Evolutionary conservation across 495 filamentous ascomycete species (phyloP), one percentile per base, ranked within the genome.

Genomic region (Tuber indicum): DNA sequence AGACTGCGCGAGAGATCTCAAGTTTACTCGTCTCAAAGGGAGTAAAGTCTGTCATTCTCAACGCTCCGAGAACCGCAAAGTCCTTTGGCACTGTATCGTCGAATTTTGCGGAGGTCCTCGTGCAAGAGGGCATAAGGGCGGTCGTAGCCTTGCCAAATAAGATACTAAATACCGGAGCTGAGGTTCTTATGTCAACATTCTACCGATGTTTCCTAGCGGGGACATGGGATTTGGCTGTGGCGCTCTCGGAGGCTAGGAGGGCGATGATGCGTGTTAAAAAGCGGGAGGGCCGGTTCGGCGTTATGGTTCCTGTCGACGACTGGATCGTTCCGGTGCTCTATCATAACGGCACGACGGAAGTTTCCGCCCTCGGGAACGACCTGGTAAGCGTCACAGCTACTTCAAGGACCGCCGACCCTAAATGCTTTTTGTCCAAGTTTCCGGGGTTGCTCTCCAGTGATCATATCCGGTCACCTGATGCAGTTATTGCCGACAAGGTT

Each of bases 131-230:
- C 16, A 73, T 75, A 43, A 72, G 78, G 8, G 78, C 73, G 26
- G 73, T 79, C 46, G 47, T 80, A 32, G 69, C 78, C n/a, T 70
- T 80, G 36, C 78, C 78, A 14, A 79, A 75, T 45, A 80, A 76
- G 21, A 58, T 79, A 19, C 14, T 80, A 58, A 75, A 79, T 23
- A 39, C 70, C n/a, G 78, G 75, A 44, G 74, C 47, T 42, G 77
- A 80, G 44, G 32, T 75, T 72, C 74, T 80, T 47, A 79, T 79
- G 45, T 75, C 77, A 36, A 73, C 77, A 26, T 79, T 80, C 58
- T 80, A 80, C 46, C 52, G 47, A 62, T 52, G 47, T 52, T 71
- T 80, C 52, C 58, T 80, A 1, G 32, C 70, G 39, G 58, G 26
- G 42, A 70, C 77, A 43, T 73, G 78, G 73, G 73, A 80, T 32